Conservation (phyloP, 441 rosid species). For the Pelargonium myrrhifolium region DNA sequence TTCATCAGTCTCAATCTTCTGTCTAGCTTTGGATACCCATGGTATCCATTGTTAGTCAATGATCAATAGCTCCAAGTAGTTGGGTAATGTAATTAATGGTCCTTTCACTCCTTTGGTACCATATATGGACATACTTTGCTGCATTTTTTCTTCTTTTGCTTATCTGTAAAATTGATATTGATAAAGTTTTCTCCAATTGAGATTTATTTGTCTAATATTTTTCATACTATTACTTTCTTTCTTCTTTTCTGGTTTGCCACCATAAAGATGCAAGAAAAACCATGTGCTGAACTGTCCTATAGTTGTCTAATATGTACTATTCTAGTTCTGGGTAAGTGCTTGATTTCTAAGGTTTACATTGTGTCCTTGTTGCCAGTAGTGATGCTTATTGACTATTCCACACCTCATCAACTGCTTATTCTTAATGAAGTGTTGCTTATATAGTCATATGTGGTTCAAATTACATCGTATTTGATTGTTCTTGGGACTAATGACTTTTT, state of each 20-base stretch:
- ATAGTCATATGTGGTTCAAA: neutral
- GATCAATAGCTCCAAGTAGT: neutral
- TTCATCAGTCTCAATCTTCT: neutral
- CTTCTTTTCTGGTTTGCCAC: neutral
- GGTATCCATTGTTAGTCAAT: neutral
- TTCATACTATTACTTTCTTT: neutral
- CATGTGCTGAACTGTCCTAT: neutral
- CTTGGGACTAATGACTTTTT: neutral
- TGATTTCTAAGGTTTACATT: neutral
- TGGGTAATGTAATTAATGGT: neutral
- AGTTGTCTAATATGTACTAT: neutral
- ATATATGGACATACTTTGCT: neutral
- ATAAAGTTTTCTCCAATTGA: neutral
- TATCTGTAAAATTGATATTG: neutral
- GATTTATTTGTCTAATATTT: neutral
- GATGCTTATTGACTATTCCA: neutral
- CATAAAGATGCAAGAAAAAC: neutral
- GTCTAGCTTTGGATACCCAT: neutral
- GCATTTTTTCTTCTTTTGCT: neutral
- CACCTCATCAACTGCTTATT: neutral
- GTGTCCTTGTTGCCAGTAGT: neutral
- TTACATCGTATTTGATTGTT: slow-evolving; percentile 7
- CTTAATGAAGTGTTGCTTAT: neutral
- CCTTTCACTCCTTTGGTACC: neutral
- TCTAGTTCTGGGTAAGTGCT: neutral